phyloP scores from a whole-genome alignment of 2,329 filamentous ascomycete genomes.

The Aspergillus fijiensis region DNA sequence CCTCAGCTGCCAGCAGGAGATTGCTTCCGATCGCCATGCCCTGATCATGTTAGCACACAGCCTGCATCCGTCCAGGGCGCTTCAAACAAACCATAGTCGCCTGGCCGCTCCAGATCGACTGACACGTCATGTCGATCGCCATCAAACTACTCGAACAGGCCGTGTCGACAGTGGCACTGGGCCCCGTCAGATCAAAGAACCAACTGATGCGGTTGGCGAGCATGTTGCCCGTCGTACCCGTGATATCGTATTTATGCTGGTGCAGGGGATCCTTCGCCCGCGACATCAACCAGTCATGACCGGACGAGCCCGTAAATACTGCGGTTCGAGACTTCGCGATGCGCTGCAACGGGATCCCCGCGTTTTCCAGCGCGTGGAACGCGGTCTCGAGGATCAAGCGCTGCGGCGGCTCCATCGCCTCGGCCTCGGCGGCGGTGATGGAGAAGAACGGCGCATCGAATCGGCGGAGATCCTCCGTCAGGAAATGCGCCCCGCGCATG shows the following conservation, averaged over 20 bases:
- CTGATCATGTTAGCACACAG: not conserved
- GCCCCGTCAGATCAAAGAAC: constrained; percentile 30
- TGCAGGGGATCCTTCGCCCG: too few relatives aligned
- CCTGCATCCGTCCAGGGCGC: too few relatives aligned
- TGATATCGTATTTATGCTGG: constrained; percentile 3
- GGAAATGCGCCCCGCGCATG: constrained; percentile 18
- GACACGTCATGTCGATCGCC: constrained; percentile 30
- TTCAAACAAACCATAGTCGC: constrained; percentile 1
- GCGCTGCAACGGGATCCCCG: too few relatives aligned
- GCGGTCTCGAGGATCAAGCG: constrained; percentile 24
- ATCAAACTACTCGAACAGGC: constrained; percentile 28
- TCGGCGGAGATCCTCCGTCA: constrained; percentile 21
- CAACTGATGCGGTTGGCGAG: constrained; percentile 33
- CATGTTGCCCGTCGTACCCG: constrained; percentile 20
- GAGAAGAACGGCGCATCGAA: constrained; percentile 36
- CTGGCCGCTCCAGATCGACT: constrained; percentile 17
- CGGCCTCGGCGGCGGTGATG: constrained; percentile 19
- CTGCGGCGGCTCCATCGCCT: constrained; percentile 23
- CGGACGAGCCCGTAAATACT: constrained; percentile 23
- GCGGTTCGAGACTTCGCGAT: constrained; percentile 12
- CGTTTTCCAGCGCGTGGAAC: constrained; percentile 26
- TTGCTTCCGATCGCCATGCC: not conserved
- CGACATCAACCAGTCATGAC: constrained; percentile 12
- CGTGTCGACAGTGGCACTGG: constrained; percentile 30
- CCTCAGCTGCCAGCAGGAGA: constrained; percentile 35